Percentiles rank a stretch among this genome's conserved stretches.
Conservation (phyloP, 2,329 filamentous ascomycete genomes). For the Penicillium sp. region DNA sequence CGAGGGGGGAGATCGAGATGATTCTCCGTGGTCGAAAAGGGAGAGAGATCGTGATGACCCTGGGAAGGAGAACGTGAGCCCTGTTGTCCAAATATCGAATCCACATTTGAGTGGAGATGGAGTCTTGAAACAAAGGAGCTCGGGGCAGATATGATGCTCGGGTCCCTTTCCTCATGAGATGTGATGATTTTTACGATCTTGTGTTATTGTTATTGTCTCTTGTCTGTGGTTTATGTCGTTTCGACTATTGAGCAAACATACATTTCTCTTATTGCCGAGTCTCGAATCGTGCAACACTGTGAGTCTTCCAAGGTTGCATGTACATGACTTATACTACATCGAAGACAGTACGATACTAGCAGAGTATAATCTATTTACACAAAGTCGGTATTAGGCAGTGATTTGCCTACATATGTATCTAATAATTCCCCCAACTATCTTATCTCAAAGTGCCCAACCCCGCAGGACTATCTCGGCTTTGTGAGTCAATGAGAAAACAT, state of each 20-base stretch:
- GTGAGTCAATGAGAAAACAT: background rate
- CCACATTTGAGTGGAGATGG: conserved; percentile 8
- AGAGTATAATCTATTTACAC: background rate
- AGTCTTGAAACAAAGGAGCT: conserved; percentile 14
- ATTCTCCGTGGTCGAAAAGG: background rate
- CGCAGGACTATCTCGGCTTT: background rate
- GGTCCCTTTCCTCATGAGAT: background rate
- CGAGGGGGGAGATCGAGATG: background rate
- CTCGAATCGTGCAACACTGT: background rate
- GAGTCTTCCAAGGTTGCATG: background rate
- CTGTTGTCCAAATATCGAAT: background rate
- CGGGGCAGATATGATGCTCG: conserved; percentile 9
- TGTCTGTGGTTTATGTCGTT: background rate
- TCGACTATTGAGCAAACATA: background rate
- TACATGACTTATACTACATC: background rate
- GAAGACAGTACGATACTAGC: background rate
- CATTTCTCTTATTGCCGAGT: background rate
- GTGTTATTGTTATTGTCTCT: conserved; percentile 1
- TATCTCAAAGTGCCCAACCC: background rate
- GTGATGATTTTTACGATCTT: conserved; percentile 1
- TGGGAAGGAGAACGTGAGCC: conserved; percentile 15
- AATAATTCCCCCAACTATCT: background rate
- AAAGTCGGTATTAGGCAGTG: background rate
- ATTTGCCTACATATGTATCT: background rate
- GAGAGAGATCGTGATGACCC: background rate